phyloP scores from a whole-genome alignment of 352 stramenopile genomes.

The Globisporangium paddicum region DNA sequence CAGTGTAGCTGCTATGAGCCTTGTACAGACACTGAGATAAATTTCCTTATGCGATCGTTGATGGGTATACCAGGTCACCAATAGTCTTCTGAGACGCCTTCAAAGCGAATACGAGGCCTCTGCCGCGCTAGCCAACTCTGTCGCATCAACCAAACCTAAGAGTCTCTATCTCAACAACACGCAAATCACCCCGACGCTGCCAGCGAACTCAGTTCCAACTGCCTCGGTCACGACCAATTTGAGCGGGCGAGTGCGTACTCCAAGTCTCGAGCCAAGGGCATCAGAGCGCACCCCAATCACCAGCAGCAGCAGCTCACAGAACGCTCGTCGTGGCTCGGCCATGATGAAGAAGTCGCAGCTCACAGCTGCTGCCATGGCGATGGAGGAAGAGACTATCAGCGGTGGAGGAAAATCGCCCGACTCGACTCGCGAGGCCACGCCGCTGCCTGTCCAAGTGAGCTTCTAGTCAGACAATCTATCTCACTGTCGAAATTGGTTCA shows the following conservation, averaged over 20 bases:
- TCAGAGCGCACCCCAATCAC: neutral
- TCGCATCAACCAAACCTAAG: neutral
- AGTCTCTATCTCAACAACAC: neutral
- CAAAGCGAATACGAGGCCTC: neutral
- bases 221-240: neutral
- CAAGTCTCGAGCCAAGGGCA: neutral
- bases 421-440: constrained; percentile 11
- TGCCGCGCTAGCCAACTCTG: neutral
- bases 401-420: constrained; percentile 11
- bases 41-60: neutral
- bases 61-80: neutral
- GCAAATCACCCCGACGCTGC: neutral
- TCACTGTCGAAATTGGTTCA: neutral
- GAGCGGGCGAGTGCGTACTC: neutral
- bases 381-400: neutral
- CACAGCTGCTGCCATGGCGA: neutral
- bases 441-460: neutral
- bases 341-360: constrained; percentile 7
- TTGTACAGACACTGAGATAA: neutral
- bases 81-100: neutral
- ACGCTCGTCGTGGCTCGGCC: neutral
- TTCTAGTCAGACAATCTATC: neutral
- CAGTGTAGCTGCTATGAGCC: too few relatives aligned
- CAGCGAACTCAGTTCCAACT: neutral
- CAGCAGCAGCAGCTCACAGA: neutral